Evolutionary conservation across 345 rosid species (phyloP).

Genomic region (Chamaenerion angustifolium): DNA sequence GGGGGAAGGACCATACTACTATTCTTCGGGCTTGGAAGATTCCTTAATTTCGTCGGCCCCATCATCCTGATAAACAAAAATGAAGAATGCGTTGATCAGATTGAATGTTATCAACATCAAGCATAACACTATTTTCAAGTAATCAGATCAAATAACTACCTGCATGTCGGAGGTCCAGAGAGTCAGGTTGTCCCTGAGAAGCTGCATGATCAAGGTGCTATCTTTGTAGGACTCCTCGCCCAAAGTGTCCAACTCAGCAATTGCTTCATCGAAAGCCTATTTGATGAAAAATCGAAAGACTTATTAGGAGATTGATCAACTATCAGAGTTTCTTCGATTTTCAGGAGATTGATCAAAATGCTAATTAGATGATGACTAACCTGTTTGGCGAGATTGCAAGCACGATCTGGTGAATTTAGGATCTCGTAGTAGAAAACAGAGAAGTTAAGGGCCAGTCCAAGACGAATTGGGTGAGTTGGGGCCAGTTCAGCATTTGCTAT

Average conservation of each 20-base stretch:
- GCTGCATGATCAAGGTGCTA: slow-evolving; percentile 92
- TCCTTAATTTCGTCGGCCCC: slow-evolving; percentile 80
- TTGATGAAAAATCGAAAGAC: neutral
- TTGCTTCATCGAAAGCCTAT: slow-evolving; percentile 14
- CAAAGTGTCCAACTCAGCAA: slow-evolving; percentile 15
- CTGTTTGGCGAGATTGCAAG: slow-evolving; percentile 15
- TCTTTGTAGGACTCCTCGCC: slow-evolving; percentile 60
- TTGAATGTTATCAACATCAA: neutral
- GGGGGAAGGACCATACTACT: slow-evolving; percentile 26
- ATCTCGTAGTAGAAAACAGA: slow-evolving; percentile 39
- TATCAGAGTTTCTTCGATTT: no score
- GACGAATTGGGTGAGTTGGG: slow-evolving; percentile 38
- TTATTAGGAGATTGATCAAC: no score
- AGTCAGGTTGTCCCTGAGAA: slow-evolving; percentile 89
- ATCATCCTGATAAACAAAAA: slow-evolving; percentile 41
- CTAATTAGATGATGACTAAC: neutral
- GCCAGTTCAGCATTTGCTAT: slow-evolving; percentile 20
- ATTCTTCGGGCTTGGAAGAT: slow-evolving; percentile 49
- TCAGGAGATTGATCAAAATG: no score
- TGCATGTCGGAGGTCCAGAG: slow-evolving; percentile 94
- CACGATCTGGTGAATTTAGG: slow-evolving; percentile 25
- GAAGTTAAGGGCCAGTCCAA: slow-evolving; percentile 33
- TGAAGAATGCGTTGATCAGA: neutral
- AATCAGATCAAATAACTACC: slow-evolving; percentile 20
- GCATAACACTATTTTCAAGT: neutral